Evolutionary conservation across 192 early-diverging fungal species (phyloP).

Genomic region (Physocladia obscura): DNA sequence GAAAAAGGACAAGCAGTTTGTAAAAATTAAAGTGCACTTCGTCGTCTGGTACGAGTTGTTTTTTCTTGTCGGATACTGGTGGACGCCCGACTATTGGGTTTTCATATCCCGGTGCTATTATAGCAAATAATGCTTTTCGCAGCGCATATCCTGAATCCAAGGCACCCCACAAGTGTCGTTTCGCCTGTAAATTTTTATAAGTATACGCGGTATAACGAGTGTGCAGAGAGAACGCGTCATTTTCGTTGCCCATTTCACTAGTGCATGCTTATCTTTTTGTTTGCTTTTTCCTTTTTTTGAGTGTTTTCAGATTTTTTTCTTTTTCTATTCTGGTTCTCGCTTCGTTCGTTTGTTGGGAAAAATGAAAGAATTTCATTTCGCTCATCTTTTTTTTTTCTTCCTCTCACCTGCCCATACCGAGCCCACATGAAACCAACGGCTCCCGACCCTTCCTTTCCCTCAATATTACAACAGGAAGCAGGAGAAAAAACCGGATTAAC

Average conservation of each 20-base stretch:
- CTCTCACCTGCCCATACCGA: constrained; percentile 54
- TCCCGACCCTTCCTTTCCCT: constrained; percentile 25
- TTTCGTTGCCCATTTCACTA: too few species aligned
- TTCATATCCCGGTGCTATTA: constrained; percentile 36
- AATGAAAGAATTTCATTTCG: too few species aligned
- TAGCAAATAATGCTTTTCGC: constrained; percentile 21
- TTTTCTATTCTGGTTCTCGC: too few species aligned
- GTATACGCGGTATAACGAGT: too few species aligned
- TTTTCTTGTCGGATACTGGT: background rate
- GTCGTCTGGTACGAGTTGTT: constrained; percentile 3
- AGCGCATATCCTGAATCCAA: constrained; percentile 61
- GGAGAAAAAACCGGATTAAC: constrained; percentile 62
- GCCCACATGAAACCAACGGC: constrained; percentile 49
- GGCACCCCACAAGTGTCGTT: constrained; percentile 64
- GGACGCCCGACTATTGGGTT: constrained; percentile 11
- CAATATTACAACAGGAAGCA: constrained; percentile 51
- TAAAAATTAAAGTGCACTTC: constrained; percentile 17
- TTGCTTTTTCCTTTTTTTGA: too few species aligned
- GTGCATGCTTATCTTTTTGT: too few species aligned
- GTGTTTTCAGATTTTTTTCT: too few species aligned
- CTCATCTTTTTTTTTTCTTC: too few species aligned
- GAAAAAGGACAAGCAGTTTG: constrained; percentile 23
- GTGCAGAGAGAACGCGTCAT: too few species aligned
- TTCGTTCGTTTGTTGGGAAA: too few species aligned
- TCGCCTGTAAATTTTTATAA: too few species aligned